These are phyloP conservation scores for Triticum aestivum DNA, from an alignment of 176 grass and related monocot genomes.

Conservation along the genomic window DNA sequence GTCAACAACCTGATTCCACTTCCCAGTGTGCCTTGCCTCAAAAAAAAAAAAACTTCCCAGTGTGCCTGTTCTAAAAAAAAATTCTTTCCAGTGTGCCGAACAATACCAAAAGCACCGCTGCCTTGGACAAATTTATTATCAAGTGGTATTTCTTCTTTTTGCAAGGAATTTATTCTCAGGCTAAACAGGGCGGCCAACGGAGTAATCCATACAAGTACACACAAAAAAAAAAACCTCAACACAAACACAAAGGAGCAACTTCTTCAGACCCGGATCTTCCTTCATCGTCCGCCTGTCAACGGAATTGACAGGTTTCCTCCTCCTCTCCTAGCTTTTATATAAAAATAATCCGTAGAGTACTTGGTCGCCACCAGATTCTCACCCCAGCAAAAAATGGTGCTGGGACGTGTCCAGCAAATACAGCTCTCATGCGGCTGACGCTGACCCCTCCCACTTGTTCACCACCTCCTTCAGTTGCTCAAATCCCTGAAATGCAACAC, in stretches of 20 bases:
- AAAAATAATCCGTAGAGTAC: not conserved
- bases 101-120: not conserved
- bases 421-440: slow-evolving; percentile 30
- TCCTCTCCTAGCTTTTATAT: not conserved
- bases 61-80: too few relatives aligned
- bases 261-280: not conserved
- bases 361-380: not conserved
- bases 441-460: slow-evolving; percentile 50
- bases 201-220: not conserved
- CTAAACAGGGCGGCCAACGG: not conserved
- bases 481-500: slow-evolving; percentile 60
- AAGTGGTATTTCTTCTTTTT: not conserved
- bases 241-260: not conserved
- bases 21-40: too few relatives aligned
- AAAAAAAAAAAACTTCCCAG: too few relatives aligned
- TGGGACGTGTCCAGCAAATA: not conserved
- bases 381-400: slow-evolving; percentile 19
- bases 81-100: not conserved
- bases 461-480: slow-evolving; percentile 80
- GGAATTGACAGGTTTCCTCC: slow-evolving; percentile 23
- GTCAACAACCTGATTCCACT: too few relatives aligned
- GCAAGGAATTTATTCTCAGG: slow-evolving; percentile 39
- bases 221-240: not conserved
- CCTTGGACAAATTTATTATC: slow-evolving; percentile 25
- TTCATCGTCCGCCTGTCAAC: slow-evolving; percentile 29